Percentiles rank a stretch among this genome's conserved stretches.
Evolutionary conservation across 129 eudicot genomes (phyloP).

Genomic region (Centella asiatica): DNA sequence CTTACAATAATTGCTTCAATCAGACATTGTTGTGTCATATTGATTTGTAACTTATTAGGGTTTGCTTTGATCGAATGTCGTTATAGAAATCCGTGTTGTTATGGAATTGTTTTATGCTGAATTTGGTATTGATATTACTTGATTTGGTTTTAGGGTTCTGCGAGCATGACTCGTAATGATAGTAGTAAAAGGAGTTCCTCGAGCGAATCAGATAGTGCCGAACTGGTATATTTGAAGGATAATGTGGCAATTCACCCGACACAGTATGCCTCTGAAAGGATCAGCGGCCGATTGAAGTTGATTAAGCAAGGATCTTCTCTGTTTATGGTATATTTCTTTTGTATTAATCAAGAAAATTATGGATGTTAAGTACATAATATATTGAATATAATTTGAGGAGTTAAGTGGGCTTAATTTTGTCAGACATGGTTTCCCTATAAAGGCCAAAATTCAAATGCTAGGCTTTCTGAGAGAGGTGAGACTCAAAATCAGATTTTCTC

Average conservation of each 20-base stretch:
- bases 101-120: too few relatives aligned
- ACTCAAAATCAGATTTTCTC: neutral
- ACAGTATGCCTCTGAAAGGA: conserved; percentile 67
- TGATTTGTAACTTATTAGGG: neutral
- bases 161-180: conserved; percentile 47
- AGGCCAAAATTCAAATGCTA: conserved; percentile 73
- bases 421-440: conserved; percentile 96
- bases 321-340: conserved; percentile 42
- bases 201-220: conserved; percentile 61
- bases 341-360: neutral
- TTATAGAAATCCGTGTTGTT: too few relatives aligned
- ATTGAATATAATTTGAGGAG: neutral
- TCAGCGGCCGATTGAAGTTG: conserved; percentile 83
- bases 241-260: conserved; percentile 88
- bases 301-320: conserved; percentile 61
- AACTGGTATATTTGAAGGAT: conserved; percentile 60
- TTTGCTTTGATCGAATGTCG: neutral
- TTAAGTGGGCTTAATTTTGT: conserved; percentile 2
- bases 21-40: neutral
- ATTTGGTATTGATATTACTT: too few relatives aligned
- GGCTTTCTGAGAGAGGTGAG: conserved; percentile 82
- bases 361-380: neutral
- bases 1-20: neutral
- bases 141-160: conserved; percentile 50
- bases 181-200: conserved; percentile 45